These are phyloP conservation scores for Lenzites betulinus DNA, from an alignment of 768 basidiomycete genomes.

Conservation along the genomic window DNA sequence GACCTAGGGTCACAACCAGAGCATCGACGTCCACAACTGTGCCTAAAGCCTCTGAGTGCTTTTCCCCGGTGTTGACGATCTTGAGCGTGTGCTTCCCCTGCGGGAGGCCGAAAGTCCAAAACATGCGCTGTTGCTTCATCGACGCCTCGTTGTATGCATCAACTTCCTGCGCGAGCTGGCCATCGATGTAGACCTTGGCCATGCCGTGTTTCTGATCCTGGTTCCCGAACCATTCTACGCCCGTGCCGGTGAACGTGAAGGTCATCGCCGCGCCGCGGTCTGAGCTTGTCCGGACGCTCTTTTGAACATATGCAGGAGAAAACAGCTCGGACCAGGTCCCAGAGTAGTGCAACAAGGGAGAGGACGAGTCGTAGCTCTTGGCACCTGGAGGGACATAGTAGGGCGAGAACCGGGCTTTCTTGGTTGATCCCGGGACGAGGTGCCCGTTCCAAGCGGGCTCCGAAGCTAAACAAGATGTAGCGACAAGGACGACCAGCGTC, in stretches of 20 bases:
- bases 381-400: constrained; percentile 77
- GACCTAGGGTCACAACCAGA: constrained; percentile 60
- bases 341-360: constrained; percentile 63
- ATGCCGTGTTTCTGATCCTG: constrained; percentile 55
- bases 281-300: constrained; percentile 53
- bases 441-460: constrained; percentile 75
- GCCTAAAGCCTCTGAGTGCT: constrained; percentile 36
- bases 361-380: constrained; percentile 69
- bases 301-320: constrained; percentile 51
- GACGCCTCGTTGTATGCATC: constrained; percentile 44
- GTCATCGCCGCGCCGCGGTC: constrained; percentile 49
- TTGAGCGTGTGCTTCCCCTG: constrained; percentile 60
- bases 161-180: constrained; percentile 44
- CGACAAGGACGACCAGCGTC: constrained; percentile 27
- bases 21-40: constrained; percentile 61
- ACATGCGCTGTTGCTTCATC: constrained; percentile 61
- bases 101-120: constrained; percentile 56
- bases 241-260: constrained; percentile 70
- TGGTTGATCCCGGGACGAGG: constrained; percentile 49
- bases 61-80: constrained; percentile 56
- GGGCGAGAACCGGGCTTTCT: constrained; percentile 53
- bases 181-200: constrained; percentile 61
- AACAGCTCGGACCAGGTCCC: constrained; percentile 60
- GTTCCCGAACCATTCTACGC: constrained; percentile 78
- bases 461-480: constrained; percentile 14